Evolutionary conservation across 495 filamentous ascomycete species (phyloP).

Genomic region (Saxispiralis lemnorum): DNA sequence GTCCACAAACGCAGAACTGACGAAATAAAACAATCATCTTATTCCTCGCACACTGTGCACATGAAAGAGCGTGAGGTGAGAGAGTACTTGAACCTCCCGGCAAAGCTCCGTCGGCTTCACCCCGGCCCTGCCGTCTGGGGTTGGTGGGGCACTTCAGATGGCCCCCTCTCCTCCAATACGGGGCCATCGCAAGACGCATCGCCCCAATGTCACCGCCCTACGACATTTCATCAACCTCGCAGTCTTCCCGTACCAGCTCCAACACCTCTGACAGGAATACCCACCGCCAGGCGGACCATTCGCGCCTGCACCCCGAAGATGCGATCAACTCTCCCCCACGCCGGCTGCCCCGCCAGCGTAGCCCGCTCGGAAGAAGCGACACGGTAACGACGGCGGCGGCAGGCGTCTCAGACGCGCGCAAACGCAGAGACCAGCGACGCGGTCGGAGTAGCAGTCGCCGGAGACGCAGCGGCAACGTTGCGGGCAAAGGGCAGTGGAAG

Average conservation of each 20-base stretch:
- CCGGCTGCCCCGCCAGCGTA: constrained; percentile 32
- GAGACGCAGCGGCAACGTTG: constrained; percentile 24
- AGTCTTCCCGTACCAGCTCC: constrained; percentile 4
- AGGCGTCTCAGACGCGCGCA: constrained; percentile 21
- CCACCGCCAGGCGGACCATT: constrained; percentile 21
- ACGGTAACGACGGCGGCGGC: constrained; percentile 7
- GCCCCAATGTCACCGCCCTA: background rate
- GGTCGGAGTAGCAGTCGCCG: constrained; percentile 40
- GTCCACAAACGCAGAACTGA: too few relatives aligned
- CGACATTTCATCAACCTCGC: constrained; percentile 1
- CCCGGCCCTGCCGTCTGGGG: too few relatives aligned
- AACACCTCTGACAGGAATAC: constrained; percentile 1
- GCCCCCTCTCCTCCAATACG: too few relatives aligned
- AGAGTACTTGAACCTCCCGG: too few relatives aligned
- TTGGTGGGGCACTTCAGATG: too few relatives aligned
- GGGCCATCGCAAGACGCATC: too few relatives aligned
- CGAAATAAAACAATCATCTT: too few relatives aligned
- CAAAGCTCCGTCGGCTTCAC: too few relatives aligned
- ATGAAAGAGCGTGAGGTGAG: too few relatives aligned
- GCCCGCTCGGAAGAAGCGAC: constrained; percentile 15
- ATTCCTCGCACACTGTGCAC: too few relatives aligned
- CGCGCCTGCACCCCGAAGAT: constrained; percentile 65
- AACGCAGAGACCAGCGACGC: constrained; percentile 32
- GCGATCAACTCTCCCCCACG: constrained; percentile 45
- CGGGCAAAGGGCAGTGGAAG: constrained; percentile 50